These are phyloP conservation scores for Hippophae tibetana DNA, from an alignment of 306 rosid genomes.

Conservation along the genomic window DNA sequence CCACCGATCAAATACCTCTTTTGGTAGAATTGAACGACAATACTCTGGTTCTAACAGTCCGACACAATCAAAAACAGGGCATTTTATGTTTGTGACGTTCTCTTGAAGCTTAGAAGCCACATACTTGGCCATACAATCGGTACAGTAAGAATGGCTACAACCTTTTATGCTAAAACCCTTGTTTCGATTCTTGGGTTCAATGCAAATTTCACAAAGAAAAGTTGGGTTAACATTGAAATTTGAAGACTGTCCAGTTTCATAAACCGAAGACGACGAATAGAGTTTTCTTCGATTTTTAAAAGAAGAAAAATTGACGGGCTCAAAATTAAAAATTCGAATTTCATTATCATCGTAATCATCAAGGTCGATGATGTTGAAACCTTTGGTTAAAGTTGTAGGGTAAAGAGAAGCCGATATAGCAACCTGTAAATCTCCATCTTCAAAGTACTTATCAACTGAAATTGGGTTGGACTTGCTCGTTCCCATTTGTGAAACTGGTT, in stretches of 20 bases:
- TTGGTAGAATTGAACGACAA: conserved; percentile 30
- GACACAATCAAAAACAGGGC: conserved; percentile 38
- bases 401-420: background rate
- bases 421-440: background rate
- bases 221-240: background rate
- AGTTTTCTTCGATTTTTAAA: background rate
- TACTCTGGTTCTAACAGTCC: conserved; percentile 22
- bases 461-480: background rate
- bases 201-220: conserved; percentile 18
- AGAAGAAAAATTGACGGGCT: background rate
- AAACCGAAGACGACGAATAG: background rate
- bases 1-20: conserved; percentile 31
- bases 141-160: conserved; percentile 42
- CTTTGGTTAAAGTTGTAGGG: background rate
- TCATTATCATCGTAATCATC: background rate
- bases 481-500: background rate
- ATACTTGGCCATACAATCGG: conserved; percentile 36
- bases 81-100: conserved; percentile 15
- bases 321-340: background rate
- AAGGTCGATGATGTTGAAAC: background rate
- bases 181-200: background rate
- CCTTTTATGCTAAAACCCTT: conserved; percentile 1
- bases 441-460: background rate
- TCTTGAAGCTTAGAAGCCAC: conserved; percentile 35
- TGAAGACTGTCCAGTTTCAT: background rate